These are phyloP conservation scores for Neostapfia colusana DNA, from an alignment of 176 grass and related monocot species.

Conservation along the genomic window DNA sequence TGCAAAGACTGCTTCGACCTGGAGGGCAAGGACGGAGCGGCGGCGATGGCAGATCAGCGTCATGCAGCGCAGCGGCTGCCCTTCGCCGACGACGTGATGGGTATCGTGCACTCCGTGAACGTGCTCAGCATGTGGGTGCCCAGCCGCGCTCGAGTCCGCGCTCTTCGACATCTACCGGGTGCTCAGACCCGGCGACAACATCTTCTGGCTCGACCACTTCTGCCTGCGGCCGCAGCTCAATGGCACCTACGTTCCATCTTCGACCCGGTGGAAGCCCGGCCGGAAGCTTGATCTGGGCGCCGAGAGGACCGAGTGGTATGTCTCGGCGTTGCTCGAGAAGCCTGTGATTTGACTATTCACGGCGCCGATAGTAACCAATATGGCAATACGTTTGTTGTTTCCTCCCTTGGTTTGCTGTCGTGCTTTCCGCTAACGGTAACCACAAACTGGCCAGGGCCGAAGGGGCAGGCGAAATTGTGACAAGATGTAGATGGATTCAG, in stretches of 20 bases:
- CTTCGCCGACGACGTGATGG: conserved; percentile 66
- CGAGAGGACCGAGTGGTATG: conserved; percentile 86
- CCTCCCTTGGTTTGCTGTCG: neutral
- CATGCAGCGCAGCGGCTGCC: conserved; percentile 71
- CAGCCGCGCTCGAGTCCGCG: conserved; percentile 58
- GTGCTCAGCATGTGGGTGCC: conserved; percentile 75
- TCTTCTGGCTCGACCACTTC: conserved; percentile 95
- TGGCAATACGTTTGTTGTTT: too few species aligned
- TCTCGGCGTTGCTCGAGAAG: conserved; percentile 81
- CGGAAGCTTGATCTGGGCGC: conserved; percentile 68
- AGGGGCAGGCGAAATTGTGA: neutral
- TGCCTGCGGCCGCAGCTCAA: conserved; percentile 70
- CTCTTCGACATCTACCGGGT: conserved; percentile 80
- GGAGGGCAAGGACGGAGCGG: conserved; percentile 60
- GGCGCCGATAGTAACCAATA: too few species aligned
- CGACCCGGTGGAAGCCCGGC: conserved; percentile 57
- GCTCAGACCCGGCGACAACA: conserved; percentile 63
- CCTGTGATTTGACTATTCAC: conserved; percentile 47
- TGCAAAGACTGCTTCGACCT: conserved; percentile 97
- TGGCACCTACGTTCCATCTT: conserved; percentile 69
- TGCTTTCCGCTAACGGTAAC: neutral
- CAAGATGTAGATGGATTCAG: conserved; percentile 7
- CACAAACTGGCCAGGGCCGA: neutral
- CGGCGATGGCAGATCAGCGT: conserved; percentile 72
- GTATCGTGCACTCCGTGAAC: conserved; percentile 80